Evolutionary conservation across 169 alveolate species (phyloP).

Genomic region (Cryptosporidium muris): DNA sequence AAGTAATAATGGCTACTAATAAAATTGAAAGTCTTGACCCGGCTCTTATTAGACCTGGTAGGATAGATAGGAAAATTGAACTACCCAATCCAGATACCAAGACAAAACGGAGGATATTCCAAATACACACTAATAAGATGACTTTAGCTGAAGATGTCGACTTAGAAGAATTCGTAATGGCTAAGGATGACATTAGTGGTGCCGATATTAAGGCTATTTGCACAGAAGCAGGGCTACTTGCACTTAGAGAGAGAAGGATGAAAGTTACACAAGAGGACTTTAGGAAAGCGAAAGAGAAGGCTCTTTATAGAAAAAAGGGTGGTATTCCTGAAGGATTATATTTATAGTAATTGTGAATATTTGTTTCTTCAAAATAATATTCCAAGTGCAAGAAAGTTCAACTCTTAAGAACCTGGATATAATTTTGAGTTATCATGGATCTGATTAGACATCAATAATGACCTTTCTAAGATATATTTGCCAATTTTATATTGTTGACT

Average conservation of each 20-base stretch:
- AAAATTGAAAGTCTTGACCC: constrained; percentile 98
- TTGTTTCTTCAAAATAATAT: constrained; percentile 2
- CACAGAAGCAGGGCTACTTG: constrained; percentile 99
- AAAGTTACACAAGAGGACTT: constrained; percentile 95
- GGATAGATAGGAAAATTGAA: constrained; percentile 99
- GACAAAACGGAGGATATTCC: constrained; percentile 95
- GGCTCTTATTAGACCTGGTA: constrained; percentile 99
- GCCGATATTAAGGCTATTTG: constrained; percentile 98
- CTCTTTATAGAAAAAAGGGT: constrained; percentile 97
- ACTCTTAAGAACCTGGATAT: no score
- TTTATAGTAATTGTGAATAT: constrained; percentile 73
- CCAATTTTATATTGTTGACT: no score
- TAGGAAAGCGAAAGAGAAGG: constrained; percentile 98
- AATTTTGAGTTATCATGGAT: no score
- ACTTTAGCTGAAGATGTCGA: constrained; percentile 97
- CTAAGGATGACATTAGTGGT: constrained; percentile 99
- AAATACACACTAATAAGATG: constrained; percentile 98
- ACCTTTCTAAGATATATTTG: no score
- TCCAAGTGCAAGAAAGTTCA: not conserved
- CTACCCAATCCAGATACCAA: constrained; percentile 97
- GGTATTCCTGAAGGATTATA: constrained; percentile 97
- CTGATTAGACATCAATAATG: no score
- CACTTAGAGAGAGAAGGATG: constrained; percentile 99
- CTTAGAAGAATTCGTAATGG: constrained; percentile 97
- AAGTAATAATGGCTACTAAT: constrained; percentile 98